These are phyloP conservation scores for Haplosporangium gracile DNA, from an alignment of 192 early-diverging fungal species.

Conservation along the genomic window DNA sequence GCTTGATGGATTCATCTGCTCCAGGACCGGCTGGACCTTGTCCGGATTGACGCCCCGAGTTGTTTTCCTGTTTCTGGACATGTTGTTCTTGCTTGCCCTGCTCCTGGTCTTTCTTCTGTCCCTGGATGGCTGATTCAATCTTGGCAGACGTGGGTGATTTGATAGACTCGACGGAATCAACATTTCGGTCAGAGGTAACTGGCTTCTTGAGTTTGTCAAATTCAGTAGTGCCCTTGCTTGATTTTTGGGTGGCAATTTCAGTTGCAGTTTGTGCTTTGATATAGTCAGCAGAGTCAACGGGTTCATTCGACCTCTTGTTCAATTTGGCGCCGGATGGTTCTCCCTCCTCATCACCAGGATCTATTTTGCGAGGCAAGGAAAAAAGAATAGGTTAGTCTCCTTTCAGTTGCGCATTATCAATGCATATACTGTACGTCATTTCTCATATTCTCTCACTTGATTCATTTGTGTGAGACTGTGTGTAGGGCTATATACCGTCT, in stretches of 20 bases:
- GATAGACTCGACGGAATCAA: not conserved
- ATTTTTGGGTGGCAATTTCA: not conserved
- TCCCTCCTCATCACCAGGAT: not conserved
- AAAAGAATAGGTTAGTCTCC: not conserved
- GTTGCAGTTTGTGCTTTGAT: not conserved
- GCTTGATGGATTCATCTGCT: not conserved
- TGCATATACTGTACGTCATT: not conserved
- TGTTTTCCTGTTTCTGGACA: not conserved
- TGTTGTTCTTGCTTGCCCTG: not conserved
- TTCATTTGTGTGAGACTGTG: not conserved
- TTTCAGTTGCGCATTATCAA: not conserved
- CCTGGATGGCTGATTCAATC: not conserved
- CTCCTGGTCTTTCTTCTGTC: not conserved
- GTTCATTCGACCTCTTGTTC: not conserved
- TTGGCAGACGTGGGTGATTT: not conserved
- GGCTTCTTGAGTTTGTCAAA: too few species aligned
- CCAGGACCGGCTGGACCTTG: not conserved
- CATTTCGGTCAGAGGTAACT: too few species aligned
- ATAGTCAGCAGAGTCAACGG: not conserved
- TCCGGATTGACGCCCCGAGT: not conserved
- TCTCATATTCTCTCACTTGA: not conserved
- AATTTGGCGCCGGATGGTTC: not conserved
- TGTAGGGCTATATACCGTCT: not conserved
- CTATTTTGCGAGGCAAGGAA: not conserved
- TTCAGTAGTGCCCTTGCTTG: too few species aligned